These are phyloP conservation scores for Huntiella moniliformis DNA, from an alignment of 2,329 filamentous ascomycete genomes.

Conservation along the genomic window DNA sequence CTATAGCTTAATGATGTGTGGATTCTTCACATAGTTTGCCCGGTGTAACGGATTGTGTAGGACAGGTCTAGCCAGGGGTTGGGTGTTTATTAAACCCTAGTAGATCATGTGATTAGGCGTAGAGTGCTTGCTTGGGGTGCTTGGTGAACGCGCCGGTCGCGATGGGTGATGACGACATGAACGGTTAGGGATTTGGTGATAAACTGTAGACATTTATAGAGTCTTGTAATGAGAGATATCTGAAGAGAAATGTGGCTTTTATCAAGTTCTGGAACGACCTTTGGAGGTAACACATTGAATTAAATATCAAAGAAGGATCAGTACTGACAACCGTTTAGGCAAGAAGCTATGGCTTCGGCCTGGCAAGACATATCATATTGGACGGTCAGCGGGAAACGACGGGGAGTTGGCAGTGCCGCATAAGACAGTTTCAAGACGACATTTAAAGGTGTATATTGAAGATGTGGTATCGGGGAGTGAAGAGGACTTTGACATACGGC, in stretches of 20 bases:
- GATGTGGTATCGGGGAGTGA: slow-evolving; percentile 42
- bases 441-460: slow-evolving; percentile 43
- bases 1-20: neutral
- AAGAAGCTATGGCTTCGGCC: slow-evolving; percentile 10
- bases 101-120: too few species aligned
- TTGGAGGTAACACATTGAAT: neutral
- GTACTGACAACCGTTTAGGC: slow-evolving; percentile 1
- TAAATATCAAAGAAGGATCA: neutral
- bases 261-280: slow-evolving; percentile 3
- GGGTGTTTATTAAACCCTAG: too few species aligned
- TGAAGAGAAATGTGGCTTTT: slow-evolving; percentile 9
- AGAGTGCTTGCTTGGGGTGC: too few species aligned
- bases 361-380: slow-evolving; percentile 7
- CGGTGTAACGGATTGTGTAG: neutral
- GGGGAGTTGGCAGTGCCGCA: slow-evolving; percentile 53
- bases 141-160: too few species aligned
- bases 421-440: slow-evolving; percentile 73
- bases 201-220: too few species aligned
- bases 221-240: too few species aligned
- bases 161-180: too few species aligned
- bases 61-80: too few species aligned
- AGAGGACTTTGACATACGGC: slow-evolving; percentile 44
- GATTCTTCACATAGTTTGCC: neutral
- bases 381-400: slow-evolving; percentile 19
- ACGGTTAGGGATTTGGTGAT: too few species aligned